phyloP scores from a whole-genome alignment of 2,329 filamentous ascomycete species.

The Apiospora malaysiana region DNA sequence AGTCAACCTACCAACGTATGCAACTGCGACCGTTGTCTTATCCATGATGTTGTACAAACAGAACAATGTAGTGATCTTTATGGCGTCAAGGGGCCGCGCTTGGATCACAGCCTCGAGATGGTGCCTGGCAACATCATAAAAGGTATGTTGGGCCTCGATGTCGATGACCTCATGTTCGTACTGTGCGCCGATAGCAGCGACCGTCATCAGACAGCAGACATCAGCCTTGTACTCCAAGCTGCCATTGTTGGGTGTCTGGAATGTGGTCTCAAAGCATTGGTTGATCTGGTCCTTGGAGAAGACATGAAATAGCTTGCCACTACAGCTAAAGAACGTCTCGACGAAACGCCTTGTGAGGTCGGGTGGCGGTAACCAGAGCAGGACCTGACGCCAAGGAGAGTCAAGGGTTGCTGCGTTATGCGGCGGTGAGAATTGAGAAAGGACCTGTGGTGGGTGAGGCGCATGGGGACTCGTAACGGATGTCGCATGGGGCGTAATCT shows the following conservation, averaged over 20 bases:
- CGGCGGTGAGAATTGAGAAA: neutral
- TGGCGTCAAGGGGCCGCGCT: constrained; percentile 33
- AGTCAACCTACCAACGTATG: constrained; percentile 35
- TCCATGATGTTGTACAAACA: constrained; percentile 40
- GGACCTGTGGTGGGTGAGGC: too few relatives aligned
- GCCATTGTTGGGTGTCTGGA: constrained; percentile 25
- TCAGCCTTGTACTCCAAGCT: constrained; percentile 28
- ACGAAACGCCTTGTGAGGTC: constrained; percentile 29
- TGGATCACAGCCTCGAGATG: constrained; percentile 37
- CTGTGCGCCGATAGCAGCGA: constrained; percentile 38
- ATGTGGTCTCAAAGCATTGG: constrained; percentile 29
- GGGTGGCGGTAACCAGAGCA: constrained; percentile 31
- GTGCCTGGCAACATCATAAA: constrained; percentile 37
- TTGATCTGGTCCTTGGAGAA: constrained; percentile 35
- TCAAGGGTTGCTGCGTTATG: neutral
- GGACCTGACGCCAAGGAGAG: constrained; percentile 23
- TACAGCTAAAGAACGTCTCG: constrained; percentile 35
- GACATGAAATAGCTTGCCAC: constrained; percentile 37
- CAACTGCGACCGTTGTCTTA: constrained; percentile 37
- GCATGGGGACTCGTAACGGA: neutral
- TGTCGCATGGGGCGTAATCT: neutral
- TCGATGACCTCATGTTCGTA: constrained; percentile 32
- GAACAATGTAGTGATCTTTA: constrained; percentile 38
- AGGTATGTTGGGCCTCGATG: constrained; percentile 25
- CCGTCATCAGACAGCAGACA: constrained; percentile 34